Base-by-base conservation (phyloP, 441 rosid genomes). In the Isatis lusitanica region DNA sequence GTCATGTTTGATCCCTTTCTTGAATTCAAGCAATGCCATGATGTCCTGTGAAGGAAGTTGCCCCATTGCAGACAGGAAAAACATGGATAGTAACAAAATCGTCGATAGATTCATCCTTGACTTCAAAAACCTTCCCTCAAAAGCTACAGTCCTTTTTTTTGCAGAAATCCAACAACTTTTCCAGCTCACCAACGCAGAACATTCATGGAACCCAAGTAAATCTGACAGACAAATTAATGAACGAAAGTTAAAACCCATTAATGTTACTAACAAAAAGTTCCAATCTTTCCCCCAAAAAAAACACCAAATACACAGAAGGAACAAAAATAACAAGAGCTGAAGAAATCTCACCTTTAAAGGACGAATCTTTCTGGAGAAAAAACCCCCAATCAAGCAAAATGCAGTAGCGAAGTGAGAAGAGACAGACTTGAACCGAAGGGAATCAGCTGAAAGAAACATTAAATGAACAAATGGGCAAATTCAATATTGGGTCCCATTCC, bases 21-120 rank as follows among this genome's bases (percentile, higher is more conserved):
- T 92, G 84, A 92, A 95, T 75, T 90, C 92, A 8, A 92, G 97
- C 85, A 95, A 83, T 39, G 97, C 93, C 79, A 92, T 78, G 70
- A 95, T 95, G 72, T 95, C 99, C 79, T 90, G 98, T 17, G 99
- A 95, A 50, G 96, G 99, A 80, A 95, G 97, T 78, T 95, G 99
- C 44, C 92, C 99, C 84, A 84, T 68, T 11, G 90, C 81, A 71
- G 85, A 79, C 43, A 90, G 15, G 72, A 83, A 78, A 66, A 85
- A 74, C 53, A 84, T 52, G 57, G 82, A 86, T 15, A 91, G 68
- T 50, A 86, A 56, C 38, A 85, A 60, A 73, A 86, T 56, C 84
- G 81, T 80, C 48, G 76, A 82, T 30, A 87, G 80, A 86, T 79
- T 85, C 96, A 88, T 89, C 71, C 61, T 74, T 57, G n/a, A 36